These are phyloP conservation scores for Leptomonas pyrrhocoris DNA, from an alignment of 208 protist genomes.

Conservation along the genomic window DNA sequence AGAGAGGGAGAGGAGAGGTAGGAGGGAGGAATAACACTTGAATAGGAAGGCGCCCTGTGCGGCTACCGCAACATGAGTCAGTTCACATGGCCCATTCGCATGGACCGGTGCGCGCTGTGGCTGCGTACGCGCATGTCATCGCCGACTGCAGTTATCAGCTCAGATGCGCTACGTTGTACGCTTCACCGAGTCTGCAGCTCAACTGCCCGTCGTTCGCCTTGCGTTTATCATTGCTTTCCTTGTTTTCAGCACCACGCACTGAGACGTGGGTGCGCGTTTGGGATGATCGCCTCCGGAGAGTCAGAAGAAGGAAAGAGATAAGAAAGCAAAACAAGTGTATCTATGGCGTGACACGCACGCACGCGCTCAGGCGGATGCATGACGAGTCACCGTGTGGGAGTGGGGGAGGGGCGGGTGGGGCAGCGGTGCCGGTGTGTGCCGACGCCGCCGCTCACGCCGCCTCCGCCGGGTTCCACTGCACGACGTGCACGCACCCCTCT, in stretches of 20 bases:
- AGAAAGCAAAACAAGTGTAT: conserved; percentile 25
- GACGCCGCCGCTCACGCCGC: too few relatives aligned
- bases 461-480: too few relatives aligned
- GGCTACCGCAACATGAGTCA: too few relatives aligned
- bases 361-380: not conserved
- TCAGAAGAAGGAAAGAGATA: conserved; percentile 8
- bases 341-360: conserved; percentile 2
- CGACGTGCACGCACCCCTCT: not conserved
- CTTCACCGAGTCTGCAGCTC: too few relatives aligned
- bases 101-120: too few relatives aligned
- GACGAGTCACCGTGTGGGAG: not conserved
- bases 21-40: too few relatives aligned
- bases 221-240: not conserved
- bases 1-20: not conserved
- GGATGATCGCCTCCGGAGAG: conserved; percentile 1
- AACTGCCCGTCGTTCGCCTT: too few relatives aligned
- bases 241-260: conserved; percentile 1
- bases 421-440: not conserved
- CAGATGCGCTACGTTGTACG: too few relatives aligned
- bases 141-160: too few relatives aligned
- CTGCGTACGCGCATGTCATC: too few relatives aligned
- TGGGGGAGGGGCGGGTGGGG: not conserved
- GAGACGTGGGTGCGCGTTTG: not conserved
- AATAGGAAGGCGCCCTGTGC: too few relatives aligned
- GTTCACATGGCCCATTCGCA: too few relatives aligned